These are phyloP conservation scores for Plectosphaerella cucumerina DNA, from an alignment of 2,329 filamentous ascomycete genomes.

Conservation along the genomic window DNA sequence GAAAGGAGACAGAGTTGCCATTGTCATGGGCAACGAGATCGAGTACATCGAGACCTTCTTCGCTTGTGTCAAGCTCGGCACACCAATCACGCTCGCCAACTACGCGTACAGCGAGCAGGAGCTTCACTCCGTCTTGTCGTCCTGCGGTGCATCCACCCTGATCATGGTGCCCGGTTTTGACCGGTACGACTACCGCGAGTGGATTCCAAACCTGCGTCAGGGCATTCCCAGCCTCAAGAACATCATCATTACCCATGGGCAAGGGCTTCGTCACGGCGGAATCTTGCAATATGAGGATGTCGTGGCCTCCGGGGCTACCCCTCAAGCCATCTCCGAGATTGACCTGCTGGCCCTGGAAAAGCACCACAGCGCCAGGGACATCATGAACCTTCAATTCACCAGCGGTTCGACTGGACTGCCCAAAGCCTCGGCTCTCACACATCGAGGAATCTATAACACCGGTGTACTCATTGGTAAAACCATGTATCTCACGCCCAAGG, in stretches of 20 bases:
- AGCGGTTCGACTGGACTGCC: conserved; percentile 67
- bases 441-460: conserved; percentile 60
- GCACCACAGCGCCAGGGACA: neutral
- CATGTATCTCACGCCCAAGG: conserved; percentile 63
- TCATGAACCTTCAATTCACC: conserved; percentile 64
- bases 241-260: neutral
- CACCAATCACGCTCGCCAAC: neutral
- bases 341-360: neutral
- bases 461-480: conserved; percentile 67
- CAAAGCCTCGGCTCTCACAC: conserved; percentile 70
- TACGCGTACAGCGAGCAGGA: conserved; percentile 1
- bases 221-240: neutral
- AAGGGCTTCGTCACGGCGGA: neutral
- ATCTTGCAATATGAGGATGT: neutral
- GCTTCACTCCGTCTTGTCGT: neutral
- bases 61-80: conserved; percentile 1
- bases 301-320: neutral
- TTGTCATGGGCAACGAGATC: conserved; percentile 1
- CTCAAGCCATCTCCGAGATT: neutral
- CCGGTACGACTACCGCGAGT: neutral
- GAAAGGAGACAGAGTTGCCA: neutral
- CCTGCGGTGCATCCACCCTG: neutral
- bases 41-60: conserved; percentile 1
- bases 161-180: neutral
- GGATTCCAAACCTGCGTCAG: neutral